phyloP scores from a whole-genome alignment of 805 yeast species.

The Candida koratica region DNA sequence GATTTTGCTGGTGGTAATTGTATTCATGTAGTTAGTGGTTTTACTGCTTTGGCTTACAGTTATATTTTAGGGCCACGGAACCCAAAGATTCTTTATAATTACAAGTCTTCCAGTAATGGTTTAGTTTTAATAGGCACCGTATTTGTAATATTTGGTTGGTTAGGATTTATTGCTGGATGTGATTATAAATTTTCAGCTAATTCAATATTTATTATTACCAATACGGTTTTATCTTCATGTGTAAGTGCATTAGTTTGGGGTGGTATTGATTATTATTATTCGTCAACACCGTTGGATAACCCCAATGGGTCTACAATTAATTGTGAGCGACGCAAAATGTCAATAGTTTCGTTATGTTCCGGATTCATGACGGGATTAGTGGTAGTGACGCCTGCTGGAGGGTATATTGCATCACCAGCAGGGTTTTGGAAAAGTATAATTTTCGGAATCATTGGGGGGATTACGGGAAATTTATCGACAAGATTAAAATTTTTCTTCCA shows the following conservation, averaged over 20 bases:
- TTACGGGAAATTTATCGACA: slow-evolving; percentile 34
- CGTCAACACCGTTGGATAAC: slow-evolving; percentile 35
- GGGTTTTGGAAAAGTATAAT: slow-evolving; percentile 41
- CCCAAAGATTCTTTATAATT: slow-evolving; percentile 33
- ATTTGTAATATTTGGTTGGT: slow-evolving; percentile 36
- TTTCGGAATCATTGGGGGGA: slow-evolving; percentile 38
- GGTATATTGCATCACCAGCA: slow-evolving; percentile 30
- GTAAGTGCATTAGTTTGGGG: slow-evolving; percentile 37
- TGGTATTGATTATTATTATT: slow-evolving; percentile 35
- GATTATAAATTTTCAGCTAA: slow-evolving; percentile 35
- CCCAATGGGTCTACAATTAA: neutral
- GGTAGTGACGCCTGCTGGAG: slow-evolving; percentile 43
- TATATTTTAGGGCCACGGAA: slow-evolving; percentile 42
- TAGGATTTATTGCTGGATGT: slow-evolving; percentile 42
- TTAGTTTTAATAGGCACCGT: slow-evolving; percentile 32
- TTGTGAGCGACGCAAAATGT: slow-evolving; percentile 27
- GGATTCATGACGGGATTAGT: slow-evolving; percentile 42
- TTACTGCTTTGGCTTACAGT: slow-evolving; percentile 41
- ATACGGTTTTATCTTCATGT: slow-evolving; percentile 32
- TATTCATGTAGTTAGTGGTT: slow-evolving; percentile 44
- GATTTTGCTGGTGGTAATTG: slow-evolving; percentile 47
- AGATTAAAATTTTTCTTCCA: slow-evolving; percentile 35
- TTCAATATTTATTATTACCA: slow-evolving; percentile 29
- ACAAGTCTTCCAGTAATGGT: slow-evolving; percentile 34
- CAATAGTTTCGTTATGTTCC: slow-evolving; percentile 37